Base-by-base conservation (phyloP, 139 green algal genomes). In the Picochlorum sp. region DNA sequence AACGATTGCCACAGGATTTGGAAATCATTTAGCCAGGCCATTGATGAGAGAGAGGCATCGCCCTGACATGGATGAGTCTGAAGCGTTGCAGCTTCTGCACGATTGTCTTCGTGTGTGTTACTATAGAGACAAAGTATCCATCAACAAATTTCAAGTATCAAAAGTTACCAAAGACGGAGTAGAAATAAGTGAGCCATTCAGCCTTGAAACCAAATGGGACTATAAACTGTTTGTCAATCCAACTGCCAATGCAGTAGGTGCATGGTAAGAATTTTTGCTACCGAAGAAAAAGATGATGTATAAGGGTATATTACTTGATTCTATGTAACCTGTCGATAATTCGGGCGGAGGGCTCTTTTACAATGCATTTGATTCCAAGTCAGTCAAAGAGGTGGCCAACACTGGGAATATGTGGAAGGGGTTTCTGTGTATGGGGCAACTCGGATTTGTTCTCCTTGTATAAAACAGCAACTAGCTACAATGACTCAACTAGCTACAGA, bases 81-180 rank as follows among this genome's bases (percentile, higher is more conserved):
- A 95, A 24, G 92, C 87, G 7, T 40, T 70, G 22, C 40, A 63
- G 41, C 78, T 98, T 9, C 61, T 98, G 70, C 72, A 94, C 18
- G 83, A 94, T 24, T 83, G 76, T 5, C 77, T 98, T 49, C 55
- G 72, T 55, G 86, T 96, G 44, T 92, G 86, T 79, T 97, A 95
- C 72, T 97, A 97, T 81, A 78, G 92, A 32, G 92, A 98, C 78
- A 96, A 96, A 73, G 65, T 83, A 36, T 83, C 65, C 56, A 93
- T 92, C 57, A 96, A 96, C 82, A 96, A 94, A 69, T 95, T 95
- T 67, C 78, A 89, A 53, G 50, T 98, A 2, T 84, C 82, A 49
- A 94, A 87, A 64, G 81, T 94, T 3, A 76, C 66, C 1, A 80
- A 66, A 6, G 75, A 54, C 4, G 85, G 84, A 5, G 77, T 90